Percentiles rank a stretch among this genome's conserved stretches.
phyloP scores from a whole-genome alignment of 2,329 filamentous ascomycete species.

The Erysiphe pulchra region DNA sequence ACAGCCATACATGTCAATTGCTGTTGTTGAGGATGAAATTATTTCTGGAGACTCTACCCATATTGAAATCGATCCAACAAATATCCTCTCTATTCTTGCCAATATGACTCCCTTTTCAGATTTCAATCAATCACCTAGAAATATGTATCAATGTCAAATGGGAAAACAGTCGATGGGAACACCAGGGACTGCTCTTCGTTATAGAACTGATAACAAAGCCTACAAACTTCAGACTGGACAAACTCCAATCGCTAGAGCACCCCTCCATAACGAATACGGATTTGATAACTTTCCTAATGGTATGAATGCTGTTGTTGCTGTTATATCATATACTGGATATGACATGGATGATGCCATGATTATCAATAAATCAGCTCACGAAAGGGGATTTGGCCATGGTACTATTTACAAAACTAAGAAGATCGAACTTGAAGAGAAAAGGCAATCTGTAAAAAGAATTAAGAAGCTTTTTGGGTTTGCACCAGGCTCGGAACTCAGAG shows the following conservation, averaged over 20 bases:
- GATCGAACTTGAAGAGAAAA: constrained; percentile 55
- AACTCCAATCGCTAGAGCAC: constrained; percentile 75
- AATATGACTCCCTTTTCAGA: constrained; percentile 99
- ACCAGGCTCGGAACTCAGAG: constrained; percentile 41
- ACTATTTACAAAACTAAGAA: constrained; percentile 97
- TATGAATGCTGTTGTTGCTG: constrained; percentile 81
- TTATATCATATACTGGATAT: constrained; percentile 96
- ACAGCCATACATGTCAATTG: constrained; percentile 96
- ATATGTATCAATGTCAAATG: constrained; percentile 99
- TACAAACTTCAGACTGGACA: constrained; percentile 90
- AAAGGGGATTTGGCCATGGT: constrained; percentile 84
- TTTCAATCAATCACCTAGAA: constrained; percentile 93
- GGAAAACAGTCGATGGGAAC: constrained; percentile 99
- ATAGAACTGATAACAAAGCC: constrained; percentile 91
- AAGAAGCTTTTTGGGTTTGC: constrained; percentile 81
- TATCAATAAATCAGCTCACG: constrained; percentile 87
- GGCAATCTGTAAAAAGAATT: constrained; percentile 38
- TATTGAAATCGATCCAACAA: constrained; percentile 80
- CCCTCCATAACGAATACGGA: constrained; percentile 85
- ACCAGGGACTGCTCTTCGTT: constrained; percentile 56
- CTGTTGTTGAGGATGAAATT: constrained; percentile 69
- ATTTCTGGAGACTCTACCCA: constrained; percentile 75
- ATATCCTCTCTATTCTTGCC: constrained; percentile 89
- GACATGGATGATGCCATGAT: constrained; percentile 99
- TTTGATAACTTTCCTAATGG: constrained; percentile 97